A percentile compares a stretch with the other conserved stretches of the same genome.
phyloP scores from a whole-genome alignment of 208 protist genomes.

The Endotrypanum monterogeii region DNA sequence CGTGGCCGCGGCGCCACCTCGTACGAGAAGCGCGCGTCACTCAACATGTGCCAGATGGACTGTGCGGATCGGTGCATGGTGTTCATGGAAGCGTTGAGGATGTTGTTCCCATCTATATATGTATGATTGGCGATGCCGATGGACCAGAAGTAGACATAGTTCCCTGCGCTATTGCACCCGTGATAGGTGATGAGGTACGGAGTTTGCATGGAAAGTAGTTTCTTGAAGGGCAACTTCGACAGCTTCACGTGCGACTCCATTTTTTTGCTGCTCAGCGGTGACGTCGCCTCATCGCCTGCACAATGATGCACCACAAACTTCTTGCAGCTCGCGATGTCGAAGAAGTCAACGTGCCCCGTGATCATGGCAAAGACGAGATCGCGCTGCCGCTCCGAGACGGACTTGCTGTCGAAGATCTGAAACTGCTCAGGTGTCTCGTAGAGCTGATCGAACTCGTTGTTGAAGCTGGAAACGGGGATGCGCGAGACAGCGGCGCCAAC shows the following conservation, averaged over 20 bases:
- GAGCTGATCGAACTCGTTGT: constrained; percentile 77
- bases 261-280: constrained; percentile 40
- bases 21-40: constrained; percentile 75
- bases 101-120: constrained; percentile 88
- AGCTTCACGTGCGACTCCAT: constrained; percentile 66
- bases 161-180: constrained; percentile 71
- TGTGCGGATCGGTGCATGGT: constrained; percentile 84
- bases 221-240: constrained; percentile 79
- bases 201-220: constrained; percentile 85
- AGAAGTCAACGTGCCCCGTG: constrained; percentile 78
- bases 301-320: constrained; percentile 85
- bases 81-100: constrained; percentile 83
- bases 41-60: constrained; percentile 84
- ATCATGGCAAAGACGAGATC: constrained; percentile 83
- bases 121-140: constrained; percentile 90
- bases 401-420: constrained; percentile 91
- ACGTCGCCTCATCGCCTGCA: constrained; percentile 47
- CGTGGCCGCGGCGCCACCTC: constrained; percentile 75
- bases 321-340: constrained; percentile 61
- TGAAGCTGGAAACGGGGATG: constrained; percentile 86
- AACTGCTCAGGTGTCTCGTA: constrained; percentile 83
- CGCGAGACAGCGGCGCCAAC: constrained; percentile 87
- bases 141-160: constrained; percentile 90
- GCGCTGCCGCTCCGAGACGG: constrained; percentile 70
- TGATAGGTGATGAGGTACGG: constrained; percentile 86